Evolutionary conservation across 768 basidiomycete genomes (phyloP).

Genomic region (Macrocybe gigantea): DNA sequence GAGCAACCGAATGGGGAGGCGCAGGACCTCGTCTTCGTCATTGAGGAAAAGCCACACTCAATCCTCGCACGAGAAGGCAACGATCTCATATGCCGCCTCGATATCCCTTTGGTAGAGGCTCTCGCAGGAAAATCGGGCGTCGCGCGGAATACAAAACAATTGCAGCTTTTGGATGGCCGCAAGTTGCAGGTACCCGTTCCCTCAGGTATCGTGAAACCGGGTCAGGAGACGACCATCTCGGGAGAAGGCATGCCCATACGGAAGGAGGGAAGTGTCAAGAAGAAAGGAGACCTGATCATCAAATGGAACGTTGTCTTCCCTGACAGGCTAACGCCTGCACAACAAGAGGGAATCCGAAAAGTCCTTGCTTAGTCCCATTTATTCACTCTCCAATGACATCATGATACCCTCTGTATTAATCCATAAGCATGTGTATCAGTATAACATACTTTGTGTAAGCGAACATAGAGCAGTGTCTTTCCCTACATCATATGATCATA

Average conservation of each 20-base stretch:
- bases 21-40: constrained; percentile 92
- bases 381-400: too few relatives aligned
- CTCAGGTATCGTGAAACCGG: constrained; percentile 66
- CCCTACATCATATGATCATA: too few relatives aligned
- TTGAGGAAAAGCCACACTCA: constrained; percentile 91
- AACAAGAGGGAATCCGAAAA: constrained; percentile 78
- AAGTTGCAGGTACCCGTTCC: constrained; percentile 67
- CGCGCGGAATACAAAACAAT: constrained; percentile 36
- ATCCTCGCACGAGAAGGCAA: constrained; percentile 76
- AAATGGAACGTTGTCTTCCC: constrained; percentile 88
- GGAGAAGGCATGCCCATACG: constrained; percentile 92
- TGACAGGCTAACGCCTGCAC: constrained; percentile 58
- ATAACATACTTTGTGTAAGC: too few relatives aligned
- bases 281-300: constrained; percentile 81
- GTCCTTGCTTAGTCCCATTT: constrained; percentile 35
- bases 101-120: constrained; percentile 79
- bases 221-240: constrained; percentile 58
- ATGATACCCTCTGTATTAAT: too few relatives aligned
- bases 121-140: constrained; percentile 45
- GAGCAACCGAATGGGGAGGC: constrained; percentile 59
- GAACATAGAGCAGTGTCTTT: too few relatives aligned
- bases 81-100: constrained; percentile 58
- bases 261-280: constrained; percentile 62
- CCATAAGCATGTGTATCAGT: too few relatives aligned
- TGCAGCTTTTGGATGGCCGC: constrained; percentile 78